Evolutionary conservation across 1,284 basidiomycete genomes (phyloP).

Genomic region (Cerioporus squamosus): DNA sequence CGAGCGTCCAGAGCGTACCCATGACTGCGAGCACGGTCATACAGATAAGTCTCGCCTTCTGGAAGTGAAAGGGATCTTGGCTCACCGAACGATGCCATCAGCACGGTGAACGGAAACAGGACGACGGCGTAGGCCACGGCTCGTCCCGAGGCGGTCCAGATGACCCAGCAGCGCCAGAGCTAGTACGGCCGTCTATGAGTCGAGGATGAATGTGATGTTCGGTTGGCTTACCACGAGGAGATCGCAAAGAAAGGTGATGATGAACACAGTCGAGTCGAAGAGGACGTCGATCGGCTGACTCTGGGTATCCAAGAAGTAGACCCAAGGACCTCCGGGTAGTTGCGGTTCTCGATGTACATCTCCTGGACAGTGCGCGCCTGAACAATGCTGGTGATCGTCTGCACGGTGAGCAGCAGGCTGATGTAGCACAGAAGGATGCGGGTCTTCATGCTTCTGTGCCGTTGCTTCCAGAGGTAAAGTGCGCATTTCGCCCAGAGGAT

Average conservation of each 20-base stretch:
- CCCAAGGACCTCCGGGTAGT: slow-evolving; percentile 45
- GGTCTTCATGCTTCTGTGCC: slow-evolving; percentile 35
- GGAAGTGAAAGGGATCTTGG: background rate
- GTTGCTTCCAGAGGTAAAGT: slow-evolving; percentile 40
- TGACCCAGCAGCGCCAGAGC: slow-evolving; percentile 52
- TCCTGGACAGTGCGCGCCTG: slow-evolving; percentile 40
- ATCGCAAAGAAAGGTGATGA: slow-evolving; percentile 41
- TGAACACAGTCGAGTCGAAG: slow-evolving; percentile 45
- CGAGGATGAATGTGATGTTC: background rate
- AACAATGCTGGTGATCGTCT: slow-evolving; percentile 43
- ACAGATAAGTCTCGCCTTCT: background rate
- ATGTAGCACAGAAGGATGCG: slow-evolving; percentile 44
- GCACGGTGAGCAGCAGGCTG: slow-evolving; percentile 41
- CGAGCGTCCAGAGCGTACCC: slow-evolving; percentile 48
- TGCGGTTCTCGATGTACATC: slow-evolving; percentile 49
- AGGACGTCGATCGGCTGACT: slow-evolving; percentile 45
- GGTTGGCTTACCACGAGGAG: slow-evolving; percentile 38
- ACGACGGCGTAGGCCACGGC: slow-evolving; percentile 38
- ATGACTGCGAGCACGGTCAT: slow-evolving; percentile 33
- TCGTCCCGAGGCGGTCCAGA: slow-evolving; percentile 44
- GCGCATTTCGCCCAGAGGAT: too few species aligned
- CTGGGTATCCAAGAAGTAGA: slow-evolving; percentile 43
- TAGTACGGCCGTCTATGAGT: slow-evolving; percentile 20
- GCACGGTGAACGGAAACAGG: slow-evolving; percentile 31
- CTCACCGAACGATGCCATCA: slow-evolving; percentile 45